Evolutionary conservation across 2,329 filamentous ascomycete species (phyloP).

Genomic region (Diaporthe ampelina): DNA sequence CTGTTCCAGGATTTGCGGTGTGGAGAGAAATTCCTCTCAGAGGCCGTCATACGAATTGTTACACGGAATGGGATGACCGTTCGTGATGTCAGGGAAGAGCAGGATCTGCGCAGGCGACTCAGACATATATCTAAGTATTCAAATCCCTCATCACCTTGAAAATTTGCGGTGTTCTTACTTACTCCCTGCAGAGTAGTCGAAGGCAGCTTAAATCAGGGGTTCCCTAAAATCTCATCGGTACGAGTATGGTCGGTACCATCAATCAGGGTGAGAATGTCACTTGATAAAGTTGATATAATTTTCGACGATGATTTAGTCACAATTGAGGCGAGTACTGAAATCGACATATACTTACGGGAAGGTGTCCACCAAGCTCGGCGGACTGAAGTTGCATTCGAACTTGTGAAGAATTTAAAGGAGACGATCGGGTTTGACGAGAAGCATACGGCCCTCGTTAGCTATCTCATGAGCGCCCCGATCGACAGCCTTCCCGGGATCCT

Average conservation of each 20-base stretch:
- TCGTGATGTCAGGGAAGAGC: background rate
- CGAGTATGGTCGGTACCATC: slow-evolving; percentile 12
- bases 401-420: background rate
- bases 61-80: background rate
- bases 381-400: background rate
- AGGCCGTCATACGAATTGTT: background rate
- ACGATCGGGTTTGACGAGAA: background rate
- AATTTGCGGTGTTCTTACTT: background rate
- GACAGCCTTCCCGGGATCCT: background rate
- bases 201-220: background rate
- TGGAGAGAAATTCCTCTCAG: background rate
- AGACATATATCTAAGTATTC: background rate
- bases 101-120: background rate
- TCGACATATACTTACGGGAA: background rate
- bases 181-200: background rate
- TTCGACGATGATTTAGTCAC: background rate
- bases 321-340: background rate
- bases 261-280: background rate
- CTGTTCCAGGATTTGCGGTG: background rate
- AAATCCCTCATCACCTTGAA: no score
- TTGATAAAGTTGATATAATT: background rate
- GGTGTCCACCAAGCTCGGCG: background rate
- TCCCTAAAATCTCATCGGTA: background rate
- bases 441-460: background rate
- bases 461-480: background rate